Evolutionary conservation across 2,329 filamentous ascomycete species (phyloP), one percentile per base, ranked within the genome.

Genomic region (Periglandula ipomoeae): DNA sequence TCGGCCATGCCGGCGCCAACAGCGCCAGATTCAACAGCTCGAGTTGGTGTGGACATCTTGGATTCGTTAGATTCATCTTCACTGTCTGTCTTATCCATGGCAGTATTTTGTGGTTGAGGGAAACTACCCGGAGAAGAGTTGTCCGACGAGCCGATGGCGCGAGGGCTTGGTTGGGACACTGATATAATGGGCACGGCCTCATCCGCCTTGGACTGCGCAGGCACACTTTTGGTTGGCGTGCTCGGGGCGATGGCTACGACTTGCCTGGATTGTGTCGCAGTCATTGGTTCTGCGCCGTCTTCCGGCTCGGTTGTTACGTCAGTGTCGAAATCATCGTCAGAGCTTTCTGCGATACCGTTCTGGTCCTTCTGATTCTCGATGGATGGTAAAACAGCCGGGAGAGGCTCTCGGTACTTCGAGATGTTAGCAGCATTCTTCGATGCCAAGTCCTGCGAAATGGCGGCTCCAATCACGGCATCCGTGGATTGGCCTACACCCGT

Each of bases 301-400:
- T 51, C 53, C 7, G 40, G 32, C 32, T 55, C 53, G 15, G 51
- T 50, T 3, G 47, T 47, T 19, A 22, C 47, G 19, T 56, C 49
- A 13, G 51, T 50, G 24, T 56, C 55, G 17, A 52, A 48, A 19
- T 66, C 64, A 40, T 66, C 61, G 24, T 65, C 65, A 1, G 65
- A 66, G 37, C 56, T 62, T 24, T 58, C 48, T 4, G 50, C 47
- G 41, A 73, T 79, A 24, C 8, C 38, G 50, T 85, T 80, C 13
- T 82, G 86, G 13, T 72, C 65, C 54, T 86, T 82, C 1, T 79
- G 76, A 9, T 78, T 80, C 59, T 89, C 84, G 17, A 84, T 76
- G 1, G 82, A 82, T 0, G 83, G 85, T 11, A 87, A 81, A 15
- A 87, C 75, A 1, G 84, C 84, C 4, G 86, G 82, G 30, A 89